Conservation (phyloP, 495 filamentous ascomycete genomes). For the Annulohypoxylon bovei region DNA sequence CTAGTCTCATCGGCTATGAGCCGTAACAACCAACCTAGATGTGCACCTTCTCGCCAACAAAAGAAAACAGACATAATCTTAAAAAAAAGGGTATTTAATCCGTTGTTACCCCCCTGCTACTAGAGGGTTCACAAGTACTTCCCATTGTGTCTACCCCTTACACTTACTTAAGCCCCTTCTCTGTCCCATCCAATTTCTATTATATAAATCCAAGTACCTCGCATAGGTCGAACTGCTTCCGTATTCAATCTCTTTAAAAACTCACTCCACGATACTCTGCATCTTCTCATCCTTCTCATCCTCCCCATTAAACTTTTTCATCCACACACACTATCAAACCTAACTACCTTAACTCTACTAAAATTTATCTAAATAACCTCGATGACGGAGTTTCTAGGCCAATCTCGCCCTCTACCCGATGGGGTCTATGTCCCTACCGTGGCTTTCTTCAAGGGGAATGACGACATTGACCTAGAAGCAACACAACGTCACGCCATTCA, state of each 20-base stretch:
- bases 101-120: constrained; percentile 14
- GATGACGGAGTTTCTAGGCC: constrained; percentile 38
- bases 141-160: constrained; percentile 8
- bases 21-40: constrained; percentile 14
- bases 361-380: constrained; percentile 7
- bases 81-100: constrained; percentile 31
- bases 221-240: constrained; percentile 1
- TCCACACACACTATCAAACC: not conserved
- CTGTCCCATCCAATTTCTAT: not conserved
- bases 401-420: constrained; percentile 45
- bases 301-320: not conserved
- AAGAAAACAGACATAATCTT: not conserved
- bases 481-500: constrained; percentile 76
- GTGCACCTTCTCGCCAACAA: not conserved
- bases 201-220: constrained; percentile 15
- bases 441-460: constrained; percentile 69
- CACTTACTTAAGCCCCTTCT: constrained; percentile 6
- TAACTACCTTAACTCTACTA: not conserved
- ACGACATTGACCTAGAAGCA: constrained; percentile 72
- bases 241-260: not conserved
- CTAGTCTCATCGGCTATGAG: constrained; percentile 24
- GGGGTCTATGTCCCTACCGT: constrained; percentile 77
- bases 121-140: constrained; percentile 21
- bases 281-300: not conserved
- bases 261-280: not conserved